Evolutionary conservation across 2,329 filamentous ascomycete genomes (phyloP).

Genomic region (Fusarium bulbicola): DNA sequence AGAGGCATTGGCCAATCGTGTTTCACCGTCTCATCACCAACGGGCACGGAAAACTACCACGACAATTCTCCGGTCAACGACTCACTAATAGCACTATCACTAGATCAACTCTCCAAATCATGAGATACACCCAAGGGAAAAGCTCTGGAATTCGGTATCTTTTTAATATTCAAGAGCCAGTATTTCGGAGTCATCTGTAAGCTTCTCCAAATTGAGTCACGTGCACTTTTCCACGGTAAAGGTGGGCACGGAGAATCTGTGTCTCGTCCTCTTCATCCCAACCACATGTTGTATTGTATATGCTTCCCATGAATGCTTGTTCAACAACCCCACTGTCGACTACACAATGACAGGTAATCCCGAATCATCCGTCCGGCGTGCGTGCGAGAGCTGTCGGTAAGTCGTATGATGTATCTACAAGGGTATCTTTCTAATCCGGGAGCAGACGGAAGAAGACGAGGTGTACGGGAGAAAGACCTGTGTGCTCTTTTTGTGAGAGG

Average conservation of each 20-base stretch:
- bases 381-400: constrained; percentile 30
- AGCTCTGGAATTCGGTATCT: neutral
- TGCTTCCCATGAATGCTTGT: neutral
- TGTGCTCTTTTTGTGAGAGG: constrained; percentile 35
- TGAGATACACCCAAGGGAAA: neutral
- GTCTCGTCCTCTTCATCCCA: neutral
- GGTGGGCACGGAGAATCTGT: constrained; percentile 23
- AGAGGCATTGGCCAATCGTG: constrained; percentile 25
- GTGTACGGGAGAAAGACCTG: constrained; percentile 32
- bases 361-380: constrained; percentile 19
- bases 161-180: neutral
- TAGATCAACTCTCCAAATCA: neutral
- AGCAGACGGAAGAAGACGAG: constrained; percentile 36
- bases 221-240: neutral
- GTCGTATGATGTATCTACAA: neutral
- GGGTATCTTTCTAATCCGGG: neutral
- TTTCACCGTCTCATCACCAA: neutral
- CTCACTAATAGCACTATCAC: neutral
- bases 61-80: neutral
- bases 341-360: constrained; percentile 7
- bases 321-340: neutral
- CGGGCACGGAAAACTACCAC: constrained; percentile 26
- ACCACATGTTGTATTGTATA: neutral
- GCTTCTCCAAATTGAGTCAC: constrained; percentile 14
- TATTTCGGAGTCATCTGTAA: neutral